These are phyloP conservation scores for Skeletonema potamos DNA, from an alignment of 108 stramenopile genomes.

Conservation along the genomic window DNA sequence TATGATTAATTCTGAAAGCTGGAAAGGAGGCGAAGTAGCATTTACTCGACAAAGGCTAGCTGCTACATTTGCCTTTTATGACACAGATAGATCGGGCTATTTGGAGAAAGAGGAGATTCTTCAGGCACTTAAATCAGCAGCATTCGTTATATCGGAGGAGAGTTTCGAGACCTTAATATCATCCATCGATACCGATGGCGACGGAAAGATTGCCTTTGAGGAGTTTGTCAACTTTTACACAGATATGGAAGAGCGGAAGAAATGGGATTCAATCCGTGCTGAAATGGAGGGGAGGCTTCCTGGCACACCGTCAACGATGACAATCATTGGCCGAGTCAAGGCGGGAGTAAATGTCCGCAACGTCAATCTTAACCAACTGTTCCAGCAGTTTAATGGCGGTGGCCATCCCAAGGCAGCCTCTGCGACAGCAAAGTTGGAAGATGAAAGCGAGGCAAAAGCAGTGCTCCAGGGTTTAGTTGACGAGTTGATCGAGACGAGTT, in stretches of 20 bases:
- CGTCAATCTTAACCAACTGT: slow-evolving; percentile 79
- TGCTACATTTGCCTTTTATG: slow-evolving; percentile 77
- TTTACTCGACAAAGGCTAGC: slow-evolving; percentile 54
- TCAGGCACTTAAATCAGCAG: slow-evolving; percentile 54
- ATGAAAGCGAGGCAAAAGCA: slow-evolving; percentile 68
- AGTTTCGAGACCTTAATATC: slow-evolving; percentile 45
- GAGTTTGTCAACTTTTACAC: slow-evolving; percentile 76
- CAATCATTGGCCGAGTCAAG: slow-evolving; percentile 85
- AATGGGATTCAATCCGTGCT: slow-evolving; percentile 11
- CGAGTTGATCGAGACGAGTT: slow-evolving; percentile 64
- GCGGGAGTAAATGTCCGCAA: slow-evolving; percentile 78
- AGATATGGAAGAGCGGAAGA: slow-evolving; percentile 45
- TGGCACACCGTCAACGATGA: slow-evolving; percentile 61
- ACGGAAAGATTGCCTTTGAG: slow-evolving; percentile 77
- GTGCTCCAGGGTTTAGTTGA: slow-evolving; percentile 71
- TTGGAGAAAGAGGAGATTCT: slow-evolving; percentile 69
- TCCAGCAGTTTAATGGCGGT: slow-evolving; percentile 80
- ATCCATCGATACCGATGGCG: slow-evolving; percentile 68
- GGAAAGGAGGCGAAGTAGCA: slow-evolving; percentile 63
- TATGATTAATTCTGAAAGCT: slow-evolving; percentile 52
- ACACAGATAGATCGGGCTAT: slow-evolving; percentile 69
- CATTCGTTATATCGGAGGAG: slow-evolving; percentile 59
- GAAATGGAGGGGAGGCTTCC: slow-evolving; percentile 30
- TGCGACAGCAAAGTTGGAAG: slow-evolving; percentile 70
- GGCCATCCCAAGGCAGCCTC: slow-evolving; percentile 91